Evolutionary conservation across 2,329 filamentous ascomycete genomes (phyloP).

Genomic region (Lecanicillium sp.): DNA sequence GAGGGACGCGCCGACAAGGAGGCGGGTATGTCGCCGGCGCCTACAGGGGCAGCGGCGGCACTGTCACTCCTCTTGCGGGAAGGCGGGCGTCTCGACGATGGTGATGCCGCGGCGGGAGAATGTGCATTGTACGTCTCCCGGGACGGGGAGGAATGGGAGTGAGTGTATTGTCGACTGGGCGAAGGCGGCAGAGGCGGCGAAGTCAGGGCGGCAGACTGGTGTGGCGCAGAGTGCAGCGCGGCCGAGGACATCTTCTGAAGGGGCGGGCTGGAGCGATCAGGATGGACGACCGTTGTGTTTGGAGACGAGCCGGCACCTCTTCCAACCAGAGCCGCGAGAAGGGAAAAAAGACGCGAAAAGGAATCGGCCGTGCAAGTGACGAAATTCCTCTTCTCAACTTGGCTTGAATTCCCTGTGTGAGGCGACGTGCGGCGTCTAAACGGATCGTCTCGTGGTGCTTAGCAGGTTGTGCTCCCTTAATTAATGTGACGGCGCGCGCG

Average conservation of each 20-base stretch:
- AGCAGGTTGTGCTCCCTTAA: too few species aligned
- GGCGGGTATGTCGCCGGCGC: constrained; percentile 27
- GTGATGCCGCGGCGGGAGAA: constrained; percentile 2
- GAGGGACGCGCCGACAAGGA: constrained; percentile 42
- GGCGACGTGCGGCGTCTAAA: too few species aligned
- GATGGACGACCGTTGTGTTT: not conserved
- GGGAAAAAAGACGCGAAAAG: too few species aligned
- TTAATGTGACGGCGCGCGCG: too few species aligned
- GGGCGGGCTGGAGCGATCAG: not conserved
- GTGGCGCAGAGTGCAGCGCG: constrained; percentile 52
- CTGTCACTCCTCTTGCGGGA: constrained; percentile 39
- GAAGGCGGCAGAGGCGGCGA: constrained; percentile 42
- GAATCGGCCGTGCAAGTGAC: too few species aligned
- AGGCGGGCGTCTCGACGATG: constrained; percentile 38
- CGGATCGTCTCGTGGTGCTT: too few species aligned
- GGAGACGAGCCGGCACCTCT: too few species aligned
- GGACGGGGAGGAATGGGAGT: constrained; percentile 42
- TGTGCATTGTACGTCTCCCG: constrained; percentile 50
- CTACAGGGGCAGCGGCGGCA: constrained; percentile 34
- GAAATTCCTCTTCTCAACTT: too few species aligned
- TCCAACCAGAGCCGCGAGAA: too few species aligned
- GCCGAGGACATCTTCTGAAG: constrained; percentile 55
- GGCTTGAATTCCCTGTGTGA: too few species aligned
- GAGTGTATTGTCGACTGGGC: constrained; percentile 43
- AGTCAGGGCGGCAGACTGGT: constrained; percentile 40